Evolutionary conservation across 371 early-diverging fungal species (phyloP).

Genomic region (Mortierella sp.): DNA sequence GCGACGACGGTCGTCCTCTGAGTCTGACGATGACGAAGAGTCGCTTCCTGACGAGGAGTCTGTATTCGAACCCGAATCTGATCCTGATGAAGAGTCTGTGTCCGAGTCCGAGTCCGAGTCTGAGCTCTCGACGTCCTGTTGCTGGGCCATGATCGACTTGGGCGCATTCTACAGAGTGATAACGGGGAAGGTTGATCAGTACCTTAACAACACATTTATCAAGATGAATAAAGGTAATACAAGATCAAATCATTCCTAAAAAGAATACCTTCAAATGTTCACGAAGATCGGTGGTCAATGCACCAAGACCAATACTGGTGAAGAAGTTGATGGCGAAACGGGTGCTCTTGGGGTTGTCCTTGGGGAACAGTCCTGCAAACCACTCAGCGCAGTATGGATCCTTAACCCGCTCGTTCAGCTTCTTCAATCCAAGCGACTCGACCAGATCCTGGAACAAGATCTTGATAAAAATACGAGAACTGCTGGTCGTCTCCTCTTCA

Average conservation of each 20-base stretch:
- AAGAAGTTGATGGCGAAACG: conserved; percentile 99
- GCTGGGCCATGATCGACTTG: conserved; percentile 66
- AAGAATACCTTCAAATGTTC: conserved; percentile 75
- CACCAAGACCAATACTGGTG: conserved; percentile 95
- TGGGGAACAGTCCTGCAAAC: conserved; percentile 92
- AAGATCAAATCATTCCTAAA: not conserved
- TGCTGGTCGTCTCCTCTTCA: conserved; percentile 94
- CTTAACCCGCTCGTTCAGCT: conserved; percentile 83
- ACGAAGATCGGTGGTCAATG: conserved; percentile 93
- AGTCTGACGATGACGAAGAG: conserved; percentile 33
- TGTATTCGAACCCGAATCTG: conserved; percentile 29
- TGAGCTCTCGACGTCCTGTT: conserved; percentile 49
- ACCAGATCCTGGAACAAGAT: conserved; percentile 93
- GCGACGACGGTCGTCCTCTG: conserved; percentile 18
- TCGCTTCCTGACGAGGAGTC: conserved; percentile 47
- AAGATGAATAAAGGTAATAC: not conserved
- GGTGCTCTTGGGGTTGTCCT: conserved; percentile 87
- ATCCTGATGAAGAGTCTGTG: conserved; percentile 34
- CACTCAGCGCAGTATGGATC: conserved; percentile 75
- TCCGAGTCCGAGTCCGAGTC: conserved; percentile 47
- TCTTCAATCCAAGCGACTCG: conserved; percentile 87
- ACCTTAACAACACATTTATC: not conserved
- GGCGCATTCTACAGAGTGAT: conserved; percentile 62
- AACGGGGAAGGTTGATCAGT: not conserved
- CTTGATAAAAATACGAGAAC: conserved; percentile 98